phyloP scores from a whole-genome alignment of 2,329 filamentous ascomycete genomes.

The Nigrograna mackinnonii region DNA sequence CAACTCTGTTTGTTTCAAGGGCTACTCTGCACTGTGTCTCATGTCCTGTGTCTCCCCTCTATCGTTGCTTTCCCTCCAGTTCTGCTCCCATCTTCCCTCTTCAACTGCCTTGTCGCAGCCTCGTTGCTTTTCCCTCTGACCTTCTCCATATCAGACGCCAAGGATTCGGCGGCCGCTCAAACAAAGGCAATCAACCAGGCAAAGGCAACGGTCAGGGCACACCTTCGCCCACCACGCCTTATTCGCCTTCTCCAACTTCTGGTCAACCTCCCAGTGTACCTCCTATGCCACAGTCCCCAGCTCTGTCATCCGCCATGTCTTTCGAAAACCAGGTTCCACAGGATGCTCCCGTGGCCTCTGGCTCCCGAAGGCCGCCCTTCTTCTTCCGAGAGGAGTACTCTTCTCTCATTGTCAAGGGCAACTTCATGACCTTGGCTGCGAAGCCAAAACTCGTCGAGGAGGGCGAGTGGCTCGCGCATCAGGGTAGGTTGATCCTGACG shows the following conservation, averaged over 20 bases:
- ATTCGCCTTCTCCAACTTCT: constrained; percentile 38
- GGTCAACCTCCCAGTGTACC: constrained; percentile 36
- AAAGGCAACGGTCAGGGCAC: constrained; percentile 37
- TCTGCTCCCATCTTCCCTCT: constrained; percentile 11
- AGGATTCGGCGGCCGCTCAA: constrained; percentile 47
- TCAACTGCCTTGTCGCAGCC: background rate
- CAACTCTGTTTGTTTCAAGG: constrained; percentile 32
- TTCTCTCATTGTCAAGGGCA: constrained; percentile 91
- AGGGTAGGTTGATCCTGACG: constrained; percentile 61
- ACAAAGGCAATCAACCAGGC: constrained; percentile 42
- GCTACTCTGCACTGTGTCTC: constrained; percentile 26
- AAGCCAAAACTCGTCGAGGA: constrained; percentile 91
- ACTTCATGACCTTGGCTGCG: constrained; percentile 94
- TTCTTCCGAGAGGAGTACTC: constrained; percentile 78
- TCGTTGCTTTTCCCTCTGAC: constrained; percentile 13
- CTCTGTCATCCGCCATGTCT: constrained; percentile 56
- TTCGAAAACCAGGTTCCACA: constrained; percentile 63
- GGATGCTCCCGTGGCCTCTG: constrained; percentile 36
- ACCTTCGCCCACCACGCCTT: constrained; percentile 39
- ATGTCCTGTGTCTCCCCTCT: constrained; percentile 12
- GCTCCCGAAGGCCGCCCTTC: constrained; percentile 70
- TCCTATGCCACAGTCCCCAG: constrained; percentile 39
- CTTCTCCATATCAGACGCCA: constrained; percentile 38
- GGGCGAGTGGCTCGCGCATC: constrained; percentile 94
- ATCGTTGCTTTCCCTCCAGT: constrained; percentile 2